Base-by-base conservation (phyloP, 345 rosid species). In the Rhodomyrtus tomentosa region DNA sequence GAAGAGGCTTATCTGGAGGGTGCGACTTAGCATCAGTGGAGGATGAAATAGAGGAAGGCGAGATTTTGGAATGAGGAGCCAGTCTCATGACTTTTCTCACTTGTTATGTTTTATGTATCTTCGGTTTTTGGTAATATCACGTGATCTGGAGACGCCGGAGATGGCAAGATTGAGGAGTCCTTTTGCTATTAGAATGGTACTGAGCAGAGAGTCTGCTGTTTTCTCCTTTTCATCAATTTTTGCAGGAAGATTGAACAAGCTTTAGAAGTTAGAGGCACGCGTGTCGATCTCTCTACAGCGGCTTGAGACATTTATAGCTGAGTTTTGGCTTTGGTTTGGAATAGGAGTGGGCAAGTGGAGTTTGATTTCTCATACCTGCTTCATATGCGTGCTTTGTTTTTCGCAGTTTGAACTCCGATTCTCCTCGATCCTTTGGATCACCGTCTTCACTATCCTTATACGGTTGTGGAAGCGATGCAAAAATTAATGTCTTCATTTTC, bases 41-140 rank as follows among this genome's bases (percentile, higher is more conserved):
- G 12, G 92, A 91, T 84, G 99, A 91, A 83, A 87, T 93, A 84
- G 99, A 96, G 92, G 99, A 96, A 88, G 98, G 97, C 32, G 99
- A 95, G 86, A 94, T 95, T 86, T 85, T 84, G 25, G 92, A 95
- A 80, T 94, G 45, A 80, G 14, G 10, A 59, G 54, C 42, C 25
- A 16, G 36, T 81, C 40, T 18, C 56, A 45, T 13, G 42, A 27
- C 7, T 80, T 50, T n/a, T 81, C 45, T 42, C 1, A 13, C 25
- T 8, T 68, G 45, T 9, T 68, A 8, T 9, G 24, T 4, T 32
- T 13, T 68, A 18, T 68, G 36, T 68, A 68, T 36, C 14, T 68
- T 8, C 2, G 13, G 76, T 18, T 68, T 18, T 68, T 32, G 8
- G 45, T 36, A 32, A 68, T 18, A 36, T 68, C 13, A 68, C 7